Evolutionary conservation across 306 rosid genomes (phyloP).

Genomic region (Vigna nakashimae): DNA sequence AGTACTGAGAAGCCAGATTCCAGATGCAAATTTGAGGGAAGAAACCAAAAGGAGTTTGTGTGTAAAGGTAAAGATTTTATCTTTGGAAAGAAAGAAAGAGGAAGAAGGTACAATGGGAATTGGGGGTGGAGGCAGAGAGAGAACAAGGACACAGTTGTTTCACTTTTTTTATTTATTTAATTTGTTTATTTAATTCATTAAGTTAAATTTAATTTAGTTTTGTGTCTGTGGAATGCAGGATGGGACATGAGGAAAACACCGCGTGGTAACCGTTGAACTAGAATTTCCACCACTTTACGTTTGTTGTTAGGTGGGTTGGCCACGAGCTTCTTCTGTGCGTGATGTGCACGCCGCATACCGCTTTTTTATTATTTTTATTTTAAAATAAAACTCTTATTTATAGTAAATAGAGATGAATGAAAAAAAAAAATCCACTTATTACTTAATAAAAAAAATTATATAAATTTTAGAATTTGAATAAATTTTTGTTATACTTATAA

Average conservation of each 20-base stretch:
- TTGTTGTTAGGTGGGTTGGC: not conserved
- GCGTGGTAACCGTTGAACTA: conserved; percentile 75
- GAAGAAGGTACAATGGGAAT: conserved; percentile 33
- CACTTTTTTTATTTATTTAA: not conserved
- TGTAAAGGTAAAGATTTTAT: conserved; percentile 36
- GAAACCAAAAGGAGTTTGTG: conserved; percentile 45
- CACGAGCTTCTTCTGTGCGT: conserved; percentile 44
- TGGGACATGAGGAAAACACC: conserved; percentile 50
- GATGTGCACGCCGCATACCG: conserved; percentile 2
- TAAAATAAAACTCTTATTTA: no score
- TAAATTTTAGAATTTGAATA: no score
- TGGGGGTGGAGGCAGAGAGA: conserved; percentile 39
- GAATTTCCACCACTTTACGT: conserved; percentile 34
- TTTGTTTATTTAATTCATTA: not conserved
- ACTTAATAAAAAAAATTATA: no score
- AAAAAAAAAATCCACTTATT: no score
- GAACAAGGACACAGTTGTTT: conserved; percentile 1
- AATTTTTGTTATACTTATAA: no score
- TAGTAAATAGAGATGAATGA: no score
- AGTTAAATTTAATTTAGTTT: conserved; percentile 14
- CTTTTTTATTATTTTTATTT: no score
- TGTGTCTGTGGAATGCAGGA: conserved; percentile 51
- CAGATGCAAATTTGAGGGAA: conserved; percentile 6
- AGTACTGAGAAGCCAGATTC: conserved; percentile 17
- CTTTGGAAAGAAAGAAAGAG: conserved; percentile 35